Evolutionary conservation across 148 eudicot species (phyloP).

Genomic region (Rhododendron mucronatum): DNA sequence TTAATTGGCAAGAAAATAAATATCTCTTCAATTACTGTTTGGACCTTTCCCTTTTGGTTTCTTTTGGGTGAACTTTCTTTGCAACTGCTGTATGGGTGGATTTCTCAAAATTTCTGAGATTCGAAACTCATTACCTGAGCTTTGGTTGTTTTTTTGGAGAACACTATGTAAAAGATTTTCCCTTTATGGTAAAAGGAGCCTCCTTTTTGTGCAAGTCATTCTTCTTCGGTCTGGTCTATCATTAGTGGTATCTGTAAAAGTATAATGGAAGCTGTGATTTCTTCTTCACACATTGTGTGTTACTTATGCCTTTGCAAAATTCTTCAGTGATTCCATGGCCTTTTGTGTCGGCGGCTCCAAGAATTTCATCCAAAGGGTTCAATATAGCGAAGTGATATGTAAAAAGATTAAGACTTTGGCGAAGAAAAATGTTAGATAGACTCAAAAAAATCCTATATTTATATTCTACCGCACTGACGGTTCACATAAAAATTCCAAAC

Average conservation of each 20-base stretch:
- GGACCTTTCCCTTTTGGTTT: background rate
- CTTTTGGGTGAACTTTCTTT: background rate
- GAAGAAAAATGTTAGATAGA: background rate
- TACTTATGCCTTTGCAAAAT: background rate
- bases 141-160: background rate
- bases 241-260: background rate
- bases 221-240: background rate
- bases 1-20: background rate
- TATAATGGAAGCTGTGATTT: background rate
- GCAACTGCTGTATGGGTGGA: background rate
- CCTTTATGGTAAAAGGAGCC: conserved; percentile 9
- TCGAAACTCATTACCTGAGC: conserved; percentile 4
- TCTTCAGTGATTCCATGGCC: background rate
- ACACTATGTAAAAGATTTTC: background rate
- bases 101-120: conserved; percentile 6
- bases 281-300: background rate
- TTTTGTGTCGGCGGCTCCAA: background rate
- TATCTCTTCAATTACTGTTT: background rate
- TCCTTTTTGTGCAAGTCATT: background rate
- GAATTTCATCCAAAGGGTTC: background rate
- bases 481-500: background rate
- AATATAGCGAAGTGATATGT: background rate
- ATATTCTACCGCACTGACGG: background rate
- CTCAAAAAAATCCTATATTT: background rate
- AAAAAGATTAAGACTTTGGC: background rate